A percentile compares a stretch with the other conserved stretches of the same genome.
Conservation (phyloP, 225 moss, liverwort and hornwort species). For the Thuidium tamariscinum region DNA sequence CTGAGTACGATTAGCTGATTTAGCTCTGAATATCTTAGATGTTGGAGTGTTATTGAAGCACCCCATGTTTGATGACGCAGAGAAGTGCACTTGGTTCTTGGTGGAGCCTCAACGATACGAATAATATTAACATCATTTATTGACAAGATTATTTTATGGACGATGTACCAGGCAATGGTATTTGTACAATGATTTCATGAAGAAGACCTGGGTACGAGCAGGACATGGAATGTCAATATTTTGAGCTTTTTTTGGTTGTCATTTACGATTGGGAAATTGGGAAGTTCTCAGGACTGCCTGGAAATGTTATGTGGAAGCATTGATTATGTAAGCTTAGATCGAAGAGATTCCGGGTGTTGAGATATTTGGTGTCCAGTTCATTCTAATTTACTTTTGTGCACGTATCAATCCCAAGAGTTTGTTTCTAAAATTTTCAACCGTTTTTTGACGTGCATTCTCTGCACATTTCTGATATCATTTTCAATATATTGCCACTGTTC, state of each 20-base stretch:
- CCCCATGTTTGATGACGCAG: not conserved
- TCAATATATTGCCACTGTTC: not conserved
- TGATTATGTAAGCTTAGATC: not conserved
- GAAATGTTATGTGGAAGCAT: not conserved
- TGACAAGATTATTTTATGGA: not conserved
- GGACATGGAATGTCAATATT: not conserved
- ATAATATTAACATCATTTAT: not conserved
- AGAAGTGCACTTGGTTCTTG: not conserved
- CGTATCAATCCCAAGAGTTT: not conserved
- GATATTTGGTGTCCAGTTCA: not conserved
- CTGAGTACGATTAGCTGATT: constrained; percentile 35
- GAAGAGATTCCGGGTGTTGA: too few species aligned
- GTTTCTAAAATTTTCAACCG: not conserved
- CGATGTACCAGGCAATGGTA: not conserved
- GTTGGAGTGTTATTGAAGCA: not conserved
- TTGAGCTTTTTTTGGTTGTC: not conserved
- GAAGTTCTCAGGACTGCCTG: not conserved
- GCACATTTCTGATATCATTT: not conserved
- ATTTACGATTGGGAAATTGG: not conserved
- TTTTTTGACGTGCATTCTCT: not conserved
- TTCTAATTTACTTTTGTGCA: too few species aligned
- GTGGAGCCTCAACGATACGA: not conserved
- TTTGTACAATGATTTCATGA: not conserved
- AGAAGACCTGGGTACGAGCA: not conserved
- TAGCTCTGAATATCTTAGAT: not conserved